Evolutionary conservation across 805 yeast genomes (phyloP), one percentile per base, ranked within the genome.

Genomic region (Spencermartinsiella europaea): DNA sequence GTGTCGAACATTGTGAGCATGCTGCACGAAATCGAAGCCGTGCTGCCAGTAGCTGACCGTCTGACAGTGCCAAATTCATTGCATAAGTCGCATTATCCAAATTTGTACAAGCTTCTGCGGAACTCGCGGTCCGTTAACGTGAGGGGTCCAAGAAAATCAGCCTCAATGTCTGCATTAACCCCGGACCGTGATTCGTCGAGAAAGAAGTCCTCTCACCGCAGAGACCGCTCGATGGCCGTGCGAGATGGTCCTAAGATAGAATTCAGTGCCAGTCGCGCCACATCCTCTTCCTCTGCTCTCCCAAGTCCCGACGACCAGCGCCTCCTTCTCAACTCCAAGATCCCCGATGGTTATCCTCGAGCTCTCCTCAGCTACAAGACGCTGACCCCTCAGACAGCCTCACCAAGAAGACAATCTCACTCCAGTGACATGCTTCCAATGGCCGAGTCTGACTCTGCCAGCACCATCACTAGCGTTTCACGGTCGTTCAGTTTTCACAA

Each of bases 81-180:
- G 1, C 73, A 74, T 57, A 62, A 65, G 47, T 57, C 57, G 15
- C 80, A 76, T 52, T 76, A 73, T 56, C 72, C 73, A 3, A 58
- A 62, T 3, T 50, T 76, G 17, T 70, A 66, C 46, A 58, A 55
- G 7, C 56, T 63, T 31, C 45, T 66, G 42, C 38, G 17, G 12
- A 28, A n/a, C 38, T 20, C 21, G 10, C 21, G 14, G 16, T 36
- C 14, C 16, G 10, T 14, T 12, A 15, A 15, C 14, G 15, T 21
- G 19, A 25, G 31, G 12, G 31, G 31, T 12, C 44, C 36, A 31
- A 4, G 46, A 38, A 48, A 42, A 34, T 27, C 8, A 31, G 43
- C 21, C 34, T 46, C 38, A 48, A 45, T 25, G 46, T 20, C 41
- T 54, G 50, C 17, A 38, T 43, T 8, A 36, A 21, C 7, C 43